Conservation (phyloP, 164 flowering plant genomes). For the Liriodendron chinense region DNA sequence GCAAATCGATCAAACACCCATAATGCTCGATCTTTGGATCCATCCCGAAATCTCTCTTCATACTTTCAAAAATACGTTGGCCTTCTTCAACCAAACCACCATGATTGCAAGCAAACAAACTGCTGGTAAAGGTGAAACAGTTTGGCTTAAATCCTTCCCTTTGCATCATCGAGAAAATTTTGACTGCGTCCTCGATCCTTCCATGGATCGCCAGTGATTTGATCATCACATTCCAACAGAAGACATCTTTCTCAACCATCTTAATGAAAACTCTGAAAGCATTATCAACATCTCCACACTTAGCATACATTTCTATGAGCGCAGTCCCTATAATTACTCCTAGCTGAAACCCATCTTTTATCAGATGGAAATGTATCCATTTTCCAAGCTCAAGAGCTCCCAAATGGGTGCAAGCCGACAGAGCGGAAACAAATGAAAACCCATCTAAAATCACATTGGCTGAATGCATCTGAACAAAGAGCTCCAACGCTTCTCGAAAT, state of each 20-base stretch:
- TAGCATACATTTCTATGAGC: conserved; percentile 40
- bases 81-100: conserved; percentile 44
- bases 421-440: conserved; percentile 34
- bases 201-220: conserved; percentile 43
- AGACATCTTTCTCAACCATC: conserved; percentile 31
- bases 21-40: conserved; percentile 37
- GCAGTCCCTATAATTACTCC: conserved; percentile 30
- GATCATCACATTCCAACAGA: conserved; percentile 49
- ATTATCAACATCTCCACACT: conserved; percentile 44
- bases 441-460: conserved; percentile 29
- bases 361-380: conserved; percentile 28
- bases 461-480: conserved; percentile 32
- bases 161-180: conserved; percentile 31
- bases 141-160: conserved; percentile 31
- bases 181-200: conserved; percentile 30
- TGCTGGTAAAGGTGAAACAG: conserved; percentile 29
- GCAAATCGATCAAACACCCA: conserved; percentile 42
- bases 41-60: conserved; percentile 31
- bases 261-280: conserved; percentile 34
- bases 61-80: conserved; percentile 24
- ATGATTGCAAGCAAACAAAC: conserved; percentile 45
- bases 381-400: conserved; percentile 40
- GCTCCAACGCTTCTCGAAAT: conserved; percentile 31
- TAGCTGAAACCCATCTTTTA: conserved; percentile 22
- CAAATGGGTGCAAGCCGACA: conserved; percentile 40